Evolutionary conservation across 345 rosid species (phyloP).

Genomic region (Viola odorata): DNA sequence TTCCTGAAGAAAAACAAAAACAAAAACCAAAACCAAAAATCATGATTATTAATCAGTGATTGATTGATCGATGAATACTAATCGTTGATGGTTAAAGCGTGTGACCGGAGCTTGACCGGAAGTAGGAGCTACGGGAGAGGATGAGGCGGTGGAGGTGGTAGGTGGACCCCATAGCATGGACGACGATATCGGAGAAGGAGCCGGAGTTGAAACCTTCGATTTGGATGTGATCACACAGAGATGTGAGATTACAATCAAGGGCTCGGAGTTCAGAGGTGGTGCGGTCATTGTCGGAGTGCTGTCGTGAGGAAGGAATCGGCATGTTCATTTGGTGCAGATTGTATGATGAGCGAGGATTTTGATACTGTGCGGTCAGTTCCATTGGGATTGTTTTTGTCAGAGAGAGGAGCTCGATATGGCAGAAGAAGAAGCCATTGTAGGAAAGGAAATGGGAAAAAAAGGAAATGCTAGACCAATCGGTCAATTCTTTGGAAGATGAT

Average conservation of each 20-base stretch:
- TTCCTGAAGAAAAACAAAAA: slow-evolving; percentile 39
- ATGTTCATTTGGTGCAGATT: slow-evolving; percentile 37
- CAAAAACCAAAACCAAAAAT: neutral
- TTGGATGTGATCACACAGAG: slow-evolving; percentile 91
- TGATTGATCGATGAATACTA: neutral
- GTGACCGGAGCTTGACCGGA: slow-evolving; percentile 48
- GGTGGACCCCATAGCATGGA: slow-evolving; percentile 78
- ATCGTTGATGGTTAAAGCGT: neutral
- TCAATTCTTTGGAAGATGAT: no score
- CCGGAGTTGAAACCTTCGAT: slow-evolving; percentile 80
- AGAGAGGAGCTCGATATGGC: neutral
- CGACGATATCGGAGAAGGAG: slow-evolving; percentile 80
- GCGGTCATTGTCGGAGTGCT: slow-evolving; percentile 59
- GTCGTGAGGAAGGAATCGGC: slow-evolving; percentile 36
- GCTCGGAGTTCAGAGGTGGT: slow-evolving; percentile 66
- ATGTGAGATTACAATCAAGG: slow-evolving; percentile 72
- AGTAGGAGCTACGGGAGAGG: slow-evolving; percentile 89
- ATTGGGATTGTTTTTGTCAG: slow-evolving; percentile 8
- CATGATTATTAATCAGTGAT: neutral
- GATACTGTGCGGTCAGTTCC: slow-evolving; percentile 20
- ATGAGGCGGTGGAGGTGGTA: slow-evolving; percentile 89
- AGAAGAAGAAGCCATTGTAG: no score
- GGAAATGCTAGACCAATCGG: no score
- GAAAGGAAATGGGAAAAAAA: no score
- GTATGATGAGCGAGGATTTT: slow-evolving; percentile 28